Conservation (phyloP, 768 basidiomycete genomes). For the Floccularia luteovirens region DNA sequence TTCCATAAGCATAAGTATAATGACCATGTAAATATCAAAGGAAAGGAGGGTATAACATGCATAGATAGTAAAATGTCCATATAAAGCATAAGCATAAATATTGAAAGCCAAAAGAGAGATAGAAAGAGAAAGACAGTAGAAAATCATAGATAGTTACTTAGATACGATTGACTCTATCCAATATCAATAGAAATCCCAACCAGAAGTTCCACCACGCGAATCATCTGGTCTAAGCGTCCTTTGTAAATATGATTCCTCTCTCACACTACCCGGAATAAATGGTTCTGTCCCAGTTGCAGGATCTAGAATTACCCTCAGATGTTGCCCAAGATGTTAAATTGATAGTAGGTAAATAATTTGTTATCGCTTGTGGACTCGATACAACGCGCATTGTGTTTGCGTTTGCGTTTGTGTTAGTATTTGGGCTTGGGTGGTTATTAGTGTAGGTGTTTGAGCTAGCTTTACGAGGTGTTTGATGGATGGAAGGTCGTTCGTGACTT, state of each 20-base stretch:
- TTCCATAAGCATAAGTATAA: too few species aligned
- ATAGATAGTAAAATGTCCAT: too few species aligned
- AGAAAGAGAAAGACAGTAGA: too few species aligned
- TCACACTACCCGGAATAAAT: background rate
- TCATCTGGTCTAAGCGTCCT: conserved; percentile 2
- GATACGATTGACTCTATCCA: too few species aligned
- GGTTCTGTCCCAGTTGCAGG: background rate
- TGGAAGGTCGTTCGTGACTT: background rate
- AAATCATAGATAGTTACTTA: too few species aligned
- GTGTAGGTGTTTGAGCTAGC: background rate
- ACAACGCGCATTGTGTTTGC: too few species aligned
- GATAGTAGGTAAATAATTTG: background rate
- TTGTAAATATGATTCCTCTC: background rate
- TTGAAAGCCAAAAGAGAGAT: too few species aligned
- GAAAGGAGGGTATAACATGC: too few species aligned
- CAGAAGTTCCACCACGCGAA: background rate
- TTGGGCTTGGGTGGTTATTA: background rate
- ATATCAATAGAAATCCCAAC: conserved; percentile 4
- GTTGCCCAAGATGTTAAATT: background rate
- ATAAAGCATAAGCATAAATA: too few species aligned
- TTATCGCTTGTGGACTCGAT: too few species aligned
- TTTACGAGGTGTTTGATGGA: background rate
- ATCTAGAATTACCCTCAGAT: background rate
- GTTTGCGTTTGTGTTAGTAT: too few species aligned
- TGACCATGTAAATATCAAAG: too few species aligned